A percentile compares a stretch with the other conserved stretches of the same genome.
phyloP scores from a whole-genome alignment of 257 asterid genomes.

The Jacaranda mimosifolia region DNA sequence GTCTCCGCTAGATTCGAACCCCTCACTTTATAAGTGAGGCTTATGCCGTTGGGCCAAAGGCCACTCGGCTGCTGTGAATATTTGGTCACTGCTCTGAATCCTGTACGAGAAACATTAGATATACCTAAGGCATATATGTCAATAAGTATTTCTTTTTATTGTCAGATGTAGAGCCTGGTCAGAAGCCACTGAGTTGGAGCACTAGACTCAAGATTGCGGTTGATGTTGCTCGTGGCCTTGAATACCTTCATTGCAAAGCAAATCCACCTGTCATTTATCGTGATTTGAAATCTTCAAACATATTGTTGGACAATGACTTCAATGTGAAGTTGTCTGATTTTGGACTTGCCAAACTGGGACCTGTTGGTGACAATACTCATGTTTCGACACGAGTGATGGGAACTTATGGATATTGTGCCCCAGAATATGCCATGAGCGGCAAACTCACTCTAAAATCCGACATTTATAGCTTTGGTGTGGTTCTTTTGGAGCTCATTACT shows the following conservation, averaged over 20 bases:
- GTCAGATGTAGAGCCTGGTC: constrained; percentile 57
- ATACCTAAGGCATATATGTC: background rate
- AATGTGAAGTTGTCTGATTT: constrained; percentile 87
- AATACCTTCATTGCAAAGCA: constrained; percentile 84
- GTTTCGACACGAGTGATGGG: constrained; percentile 98
- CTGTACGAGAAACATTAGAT: background rate
- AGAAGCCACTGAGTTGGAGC: constrained; percentile 75
- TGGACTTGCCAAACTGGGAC: constrained; percentile 92
- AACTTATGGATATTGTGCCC: constrained; percentile 92
- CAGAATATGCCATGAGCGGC: constrained; percentile 90
- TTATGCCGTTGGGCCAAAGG: too few species aligned
- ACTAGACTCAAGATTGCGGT: constrained; percentile 82
- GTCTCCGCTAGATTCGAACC: too few species aligned
- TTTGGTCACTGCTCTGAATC: background rate
- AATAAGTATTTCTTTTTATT: constrained; percentile 2
- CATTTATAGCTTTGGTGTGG: constrained; percentile 91
- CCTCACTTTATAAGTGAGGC: too few species aligned
- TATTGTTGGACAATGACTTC: constrained; percentile 80
- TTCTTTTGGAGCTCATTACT: constrained; percentile 82
- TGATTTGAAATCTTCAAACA: constrained; percentile 82
- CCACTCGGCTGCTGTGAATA: too few species aligned
- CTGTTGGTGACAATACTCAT: constrained; percentile 88
- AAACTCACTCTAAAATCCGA: constrained; percentile 88
- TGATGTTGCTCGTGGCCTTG: constrained; percentile 89
- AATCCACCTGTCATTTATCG: constrained; percentile 93